Evolutionary conservation across 768 basidiomycete genomes (phyloP).

Genomic region (Kwoniella dejecticola): DNA sequence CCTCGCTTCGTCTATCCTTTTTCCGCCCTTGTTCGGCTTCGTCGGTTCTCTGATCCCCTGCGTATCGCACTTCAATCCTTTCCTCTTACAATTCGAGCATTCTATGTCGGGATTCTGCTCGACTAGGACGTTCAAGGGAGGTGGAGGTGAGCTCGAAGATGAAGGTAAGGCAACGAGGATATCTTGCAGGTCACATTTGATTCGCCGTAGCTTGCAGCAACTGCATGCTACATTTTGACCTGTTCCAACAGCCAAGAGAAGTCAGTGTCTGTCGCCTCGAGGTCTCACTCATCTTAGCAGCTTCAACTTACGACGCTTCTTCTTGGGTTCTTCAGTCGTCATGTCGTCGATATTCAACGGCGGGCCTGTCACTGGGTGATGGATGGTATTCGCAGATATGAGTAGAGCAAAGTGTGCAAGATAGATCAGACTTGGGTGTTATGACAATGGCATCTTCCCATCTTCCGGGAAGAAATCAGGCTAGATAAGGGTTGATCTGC

Average conservation of each 20-base stretch:
- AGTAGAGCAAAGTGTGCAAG: too few relatives aligned
- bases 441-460: too few relatives aligned
- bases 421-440: too few relatives aligned
- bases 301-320: slow-evolving; percentile 37
- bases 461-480: too few relatives aligned
- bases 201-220: slow-evolving; percentile 38
- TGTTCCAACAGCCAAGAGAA: slow-evolving; percentile 1
- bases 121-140: slow-evolving; percentile 28
- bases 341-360: neutral
- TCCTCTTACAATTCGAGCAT: slow-evolving; percentile 37
- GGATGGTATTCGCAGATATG: neutral
- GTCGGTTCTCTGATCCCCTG: slow-evolving; percentile 36
- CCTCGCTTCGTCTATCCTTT: slow-evolving; percentile 39
- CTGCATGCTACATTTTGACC: slow-evolving; percentile 45
- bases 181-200: slow-evolving; percentile 39
- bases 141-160: neutral
- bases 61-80: slow-evolving; percentile 36
- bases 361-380: neutral
- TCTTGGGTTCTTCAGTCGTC: slow-evolving; percentile 20
- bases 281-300: too few relatives aligned
- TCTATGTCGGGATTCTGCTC: slow-evolving; percentile 28
- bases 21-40: slow-evolving; percentile 42
- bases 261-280: neutral
- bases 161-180: slow-evolving; percentile 19
- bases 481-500: too few relatives aligned